Conservation (phyloP, 306 rosid species). For the Cercis canadensis region DNA sequence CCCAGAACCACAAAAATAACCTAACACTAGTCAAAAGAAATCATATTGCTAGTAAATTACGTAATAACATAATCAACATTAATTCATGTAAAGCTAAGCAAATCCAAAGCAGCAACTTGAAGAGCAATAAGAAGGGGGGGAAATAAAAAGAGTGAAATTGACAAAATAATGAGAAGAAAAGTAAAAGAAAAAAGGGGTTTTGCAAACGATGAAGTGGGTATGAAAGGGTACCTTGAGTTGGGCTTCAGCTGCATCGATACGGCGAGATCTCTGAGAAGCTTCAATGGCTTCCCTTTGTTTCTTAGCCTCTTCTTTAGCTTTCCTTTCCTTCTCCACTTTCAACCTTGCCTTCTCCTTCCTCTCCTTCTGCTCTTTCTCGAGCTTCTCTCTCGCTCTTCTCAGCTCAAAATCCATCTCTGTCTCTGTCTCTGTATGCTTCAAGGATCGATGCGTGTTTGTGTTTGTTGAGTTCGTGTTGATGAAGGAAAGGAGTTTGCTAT, state of each 20-base stretch:
- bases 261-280: slow-evolving; percentile 80
- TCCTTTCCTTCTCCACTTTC: slow-evolving; percentile 67
- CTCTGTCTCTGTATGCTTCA: slow-evolving; percentile 16
- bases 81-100: background rate
- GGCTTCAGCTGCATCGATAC: slow-evolving; percentile 83
- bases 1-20: no score
- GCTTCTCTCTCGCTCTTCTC: slow-evolving; percentile 89
- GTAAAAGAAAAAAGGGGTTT: background rate
- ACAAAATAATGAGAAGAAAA: background rate
- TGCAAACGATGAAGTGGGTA: background rate
- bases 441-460: background rate
- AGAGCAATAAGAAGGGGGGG: background rate
- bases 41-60: background rate
- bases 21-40: background rate
- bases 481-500: slow-evolving; percentile 21
- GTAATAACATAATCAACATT: background rate
- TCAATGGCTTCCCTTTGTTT: slow-evolving; percentile 87
- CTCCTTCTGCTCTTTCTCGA: slow-evolving; percentile 88
- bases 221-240: slow-evolving; percentile 69
- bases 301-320: slow-evolving; percentile 69
- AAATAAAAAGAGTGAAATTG: no score
- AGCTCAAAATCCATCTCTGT: slow-evolving; percentile 93
- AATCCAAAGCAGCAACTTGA: background rate
- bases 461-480: slow-evolving; percentile 32
- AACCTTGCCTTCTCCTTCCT: slow-evolving; percentile 51